These are phyloP conservation scores for Tremellales sp. DNA, from an alignment of 1,284 basidiomycete species.

Conservation along the genomic window DNA sequence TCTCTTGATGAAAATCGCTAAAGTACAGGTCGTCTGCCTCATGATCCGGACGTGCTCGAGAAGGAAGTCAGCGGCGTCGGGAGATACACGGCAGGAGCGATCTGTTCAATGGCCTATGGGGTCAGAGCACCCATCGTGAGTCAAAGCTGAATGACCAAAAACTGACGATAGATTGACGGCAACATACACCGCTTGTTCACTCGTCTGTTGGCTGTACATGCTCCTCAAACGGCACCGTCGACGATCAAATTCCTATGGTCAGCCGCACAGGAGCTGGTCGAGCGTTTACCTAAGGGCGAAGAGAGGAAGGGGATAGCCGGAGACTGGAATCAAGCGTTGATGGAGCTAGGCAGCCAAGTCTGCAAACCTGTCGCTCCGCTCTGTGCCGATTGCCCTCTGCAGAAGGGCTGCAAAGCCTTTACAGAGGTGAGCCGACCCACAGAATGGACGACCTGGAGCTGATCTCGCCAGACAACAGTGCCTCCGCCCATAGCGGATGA, in stretches of 20 bases:
- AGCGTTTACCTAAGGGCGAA: conserved; percentile 44
- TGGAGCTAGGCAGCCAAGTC: conserved; percentile 74
- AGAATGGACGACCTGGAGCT: conserved; percentile 9
- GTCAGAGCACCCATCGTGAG: conserved; percentile 75
- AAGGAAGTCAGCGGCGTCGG: conserved; percentile 84
- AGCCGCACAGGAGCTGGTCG: conserved; percentile 66
- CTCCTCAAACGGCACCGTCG: conserved; percentile 69
- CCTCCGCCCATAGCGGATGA: conserved; percentile 44
- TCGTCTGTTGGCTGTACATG: conserved; percentile 74
- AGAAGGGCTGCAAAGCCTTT: conserved; percentile 64
- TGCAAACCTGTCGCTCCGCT: conserved; percentile 77
- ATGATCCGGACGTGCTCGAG: conserved; percentile 74
- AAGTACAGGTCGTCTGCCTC: conserved; percentile 58
- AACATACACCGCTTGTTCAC: conserved; percentile 82
- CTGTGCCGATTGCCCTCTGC: conserved; percentile 70
- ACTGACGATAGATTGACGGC: conserved; percentile 67
- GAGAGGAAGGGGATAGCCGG: conserved; percentile 53
- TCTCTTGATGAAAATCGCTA: neutral
- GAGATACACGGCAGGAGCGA: conserved; percentile 79
- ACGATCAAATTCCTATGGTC: conserved; percentile 79
- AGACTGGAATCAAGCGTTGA: conserved; percentile 70
- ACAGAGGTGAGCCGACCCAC: conserved; percentile 38
- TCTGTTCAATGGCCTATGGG: conserved; percentile 84
- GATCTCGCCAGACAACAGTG: conserved; percentile 55
- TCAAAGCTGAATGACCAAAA: conserved; percentile 13